phyloP scores from a whole-genome alignment of 2,329 filamentous ascomycete species.

The Hirsutella minnesotensis region DNA sequence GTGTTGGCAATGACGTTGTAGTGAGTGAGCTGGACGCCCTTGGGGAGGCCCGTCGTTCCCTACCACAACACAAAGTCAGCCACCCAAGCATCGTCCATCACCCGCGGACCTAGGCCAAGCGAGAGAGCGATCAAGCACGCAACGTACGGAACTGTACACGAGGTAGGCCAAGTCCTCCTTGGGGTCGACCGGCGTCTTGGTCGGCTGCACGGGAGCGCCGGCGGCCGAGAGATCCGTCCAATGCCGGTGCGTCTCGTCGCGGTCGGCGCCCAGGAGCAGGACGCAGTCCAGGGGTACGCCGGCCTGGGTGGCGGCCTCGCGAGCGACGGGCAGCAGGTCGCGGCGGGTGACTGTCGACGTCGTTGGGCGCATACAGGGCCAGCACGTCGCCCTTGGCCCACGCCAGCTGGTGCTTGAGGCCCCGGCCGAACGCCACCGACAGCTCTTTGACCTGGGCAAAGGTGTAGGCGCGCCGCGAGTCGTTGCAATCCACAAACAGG shows the following conservation, averaged over 20 bases:
- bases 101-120: not conserved
- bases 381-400: slow-evolving; percentile 81
- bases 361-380: slow-evolving; percentile 73
- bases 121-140: not conserved
- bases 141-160: slow-evolving; percentile 59
- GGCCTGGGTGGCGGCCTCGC: slow-evolving; percentile 54
- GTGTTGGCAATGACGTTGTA: slow-evolving; percentile 70
- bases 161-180: slow-evolving; percentile 69
- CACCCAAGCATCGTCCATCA: not conserved
- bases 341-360: slow-evolving; percentile 75
- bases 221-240: slow-evolving; percentile 56
- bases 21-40: slow-evolving; percentile 82
- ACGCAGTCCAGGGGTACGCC: slow-evolving; percentile 63
- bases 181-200: slow-evolving; percentile 49
- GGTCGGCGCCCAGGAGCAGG: slow-evolving; percentile 61
- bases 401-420: slow-evolving; percentile 59
- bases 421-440: slow-evolving; percentile 68
- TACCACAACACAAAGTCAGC: slow-evolving; percentile 4
- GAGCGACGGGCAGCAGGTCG: slow-evolving; percentile 50
- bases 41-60: slow-evolving; percentile 83
- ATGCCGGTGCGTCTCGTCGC: slow-evolving; percentile 55
- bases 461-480: slow-evolving; percentile 51
- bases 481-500: slow-evolving; percentile 66
- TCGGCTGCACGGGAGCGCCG: slow-evolving; percentile 38
- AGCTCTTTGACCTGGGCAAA: slow-evolving; percentile 53